A percentile compares a stretch with the other conserved stretches of the same genome.
Evolutionary conservation across 345 rosid genomes (phyloP).

Genomic region (Hypericum perforatum): DNA sequence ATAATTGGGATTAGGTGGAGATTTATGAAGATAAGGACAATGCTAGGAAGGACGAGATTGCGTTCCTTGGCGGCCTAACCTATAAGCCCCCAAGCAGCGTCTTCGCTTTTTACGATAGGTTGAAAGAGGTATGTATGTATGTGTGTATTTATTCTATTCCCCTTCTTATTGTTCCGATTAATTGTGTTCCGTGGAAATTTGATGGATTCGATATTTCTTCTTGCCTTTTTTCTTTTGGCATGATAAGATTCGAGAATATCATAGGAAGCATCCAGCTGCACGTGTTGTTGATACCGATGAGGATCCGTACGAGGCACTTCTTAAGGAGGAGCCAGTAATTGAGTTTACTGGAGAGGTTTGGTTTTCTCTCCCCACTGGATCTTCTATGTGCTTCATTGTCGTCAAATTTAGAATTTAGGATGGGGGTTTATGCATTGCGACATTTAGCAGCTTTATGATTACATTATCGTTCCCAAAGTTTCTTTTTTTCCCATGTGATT

Average conservation of each 20-base stretch:
- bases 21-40: conserved; percentile 74
- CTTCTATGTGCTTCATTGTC: not conserved
- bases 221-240: not conserved
- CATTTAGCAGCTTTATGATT: no score
- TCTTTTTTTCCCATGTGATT: no score
- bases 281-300: conserved; percentile 62
- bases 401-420: not conserved
- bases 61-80: conserved; percentile 85
- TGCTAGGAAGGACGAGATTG: conserved; percentile 91
- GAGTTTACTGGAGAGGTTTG: conserved; percentile 91
- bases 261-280: conserved; percentile 77
- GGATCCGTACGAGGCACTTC: conserved; percentile 57
- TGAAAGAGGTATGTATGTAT: conserved; percentile 61
- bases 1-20: conserved; percentile 51
- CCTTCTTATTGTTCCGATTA: no score
- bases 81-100: conserved; percentile 51
- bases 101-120: conserved; percentile 76
- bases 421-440: no score
- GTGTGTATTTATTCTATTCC: not conserved
- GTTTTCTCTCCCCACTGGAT: not conserved
- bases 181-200: no score
- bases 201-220: not conserved
- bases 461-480: no score
- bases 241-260: conserved; percentile 76
- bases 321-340: conserved; percentile 73